Base-by-base conservation (phyloP, 106 monocot genomes). In the Acorus gramineus region DNA sequence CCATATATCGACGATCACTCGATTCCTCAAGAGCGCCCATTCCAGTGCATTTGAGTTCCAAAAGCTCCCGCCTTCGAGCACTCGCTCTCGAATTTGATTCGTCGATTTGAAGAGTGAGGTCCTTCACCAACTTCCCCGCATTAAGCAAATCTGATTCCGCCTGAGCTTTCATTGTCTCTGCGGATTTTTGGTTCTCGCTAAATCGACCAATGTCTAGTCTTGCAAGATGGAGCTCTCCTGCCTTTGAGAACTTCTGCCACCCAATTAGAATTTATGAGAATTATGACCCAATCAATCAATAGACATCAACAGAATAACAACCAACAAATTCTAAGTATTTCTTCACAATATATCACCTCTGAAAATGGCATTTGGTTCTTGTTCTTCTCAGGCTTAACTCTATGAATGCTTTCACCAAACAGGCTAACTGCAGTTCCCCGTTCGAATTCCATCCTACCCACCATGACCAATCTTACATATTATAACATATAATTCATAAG, bases 401-500 rank as follows among this genome's bases (percentile, higher is more conserved):
- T 69, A 7, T 59, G 28, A n/a, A 72, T 65, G 51, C 65, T 76
- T 42, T 69, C 84, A 6, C 86, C 73, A 69, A 52, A 86, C 45
- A 76, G 52, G 66, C 66, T 69, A 46, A 76, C 66, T 8, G 79
- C 63, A 49, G 76, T 73, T 47, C 57, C 7, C 49, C 9, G 57
- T 43, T 64, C 67, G 58, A 58, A 49, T 47, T 71, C 65, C 44
- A 50, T 61, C 4, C 28, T 63, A 8, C 63, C 78, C 81, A 66
- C 69, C 11, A 4, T 50, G 48, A 42, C 58, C 47, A 14, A 52
- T 54, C 50, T 11, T 53, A 44, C 9, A 44, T 49, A 28, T 28
- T 28, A 28, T 28, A 28, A 1, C 28, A 28, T 28, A 28, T 28
- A 28, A 28, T 28, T 28, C 28, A 28, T 28, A 28, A 28, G 28